These are phyloP conservation scores for Didymella pomorum DNA, from an alignment of 2,329 filamentous ascomycete genomes.

Conservation along the genomic window DNA sequence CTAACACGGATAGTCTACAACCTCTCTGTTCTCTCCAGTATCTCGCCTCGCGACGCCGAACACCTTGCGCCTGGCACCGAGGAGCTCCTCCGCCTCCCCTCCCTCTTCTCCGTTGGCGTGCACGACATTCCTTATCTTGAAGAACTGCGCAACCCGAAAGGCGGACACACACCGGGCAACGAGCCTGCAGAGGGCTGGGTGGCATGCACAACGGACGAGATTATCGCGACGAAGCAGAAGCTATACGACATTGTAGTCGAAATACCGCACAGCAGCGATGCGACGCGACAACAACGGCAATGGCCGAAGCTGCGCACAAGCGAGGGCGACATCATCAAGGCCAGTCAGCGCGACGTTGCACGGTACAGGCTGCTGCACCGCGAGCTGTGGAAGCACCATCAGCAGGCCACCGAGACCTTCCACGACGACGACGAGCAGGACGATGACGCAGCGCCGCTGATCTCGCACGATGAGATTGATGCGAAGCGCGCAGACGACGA, in stretches of 20 bases:
- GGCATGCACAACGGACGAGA: constrained; percentile 94
- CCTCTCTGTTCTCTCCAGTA: constrained; percentile 89
- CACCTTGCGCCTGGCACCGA: constrained; percentile 70
- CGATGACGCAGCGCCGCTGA: constrained; percentile 32
- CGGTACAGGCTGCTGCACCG: constrained; percentile 62
- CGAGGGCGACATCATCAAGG: constrained; percentile 73
- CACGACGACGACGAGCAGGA: constrained; percentile 37
- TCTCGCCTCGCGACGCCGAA: constrained; percentile 77
- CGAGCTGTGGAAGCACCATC: constrained; percentile 47
- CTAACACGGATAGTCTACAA: constrained; percentile 74
- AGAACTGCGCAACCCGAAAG: constrained; percentile 59
- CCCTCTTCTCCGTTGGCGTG: constrained; percentile 92
- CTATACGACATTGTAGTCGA: constrained; percentile 92
- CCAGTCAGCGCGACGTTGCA: constrained; percentile 87
- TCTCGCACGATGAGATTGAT: constrained; percentile 36
- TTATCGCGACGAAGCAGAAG: constrained; percentile 83
- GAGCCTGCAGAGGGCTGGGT: constrained; percentile 73
- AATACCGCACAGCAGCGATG: constrained; percentile 70
- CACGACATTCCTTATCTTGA: constrained; percentile 87
- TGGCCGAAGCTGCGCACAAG: constrained; percentile 79
- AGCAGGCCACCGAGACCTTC: constrained; percentile 29
- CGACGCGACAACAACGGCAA: constrained; percentile 61
- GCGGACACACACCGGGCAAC: constrained; percentile 54
- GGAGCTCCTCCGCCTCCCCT: constrained; percentile 70
- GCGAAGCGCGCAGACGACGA: constrained; percentile 42